phyloP scores from a whole-genome alignment of 306 rosid genomes.

The Trifolium fragiferum region DNA sequence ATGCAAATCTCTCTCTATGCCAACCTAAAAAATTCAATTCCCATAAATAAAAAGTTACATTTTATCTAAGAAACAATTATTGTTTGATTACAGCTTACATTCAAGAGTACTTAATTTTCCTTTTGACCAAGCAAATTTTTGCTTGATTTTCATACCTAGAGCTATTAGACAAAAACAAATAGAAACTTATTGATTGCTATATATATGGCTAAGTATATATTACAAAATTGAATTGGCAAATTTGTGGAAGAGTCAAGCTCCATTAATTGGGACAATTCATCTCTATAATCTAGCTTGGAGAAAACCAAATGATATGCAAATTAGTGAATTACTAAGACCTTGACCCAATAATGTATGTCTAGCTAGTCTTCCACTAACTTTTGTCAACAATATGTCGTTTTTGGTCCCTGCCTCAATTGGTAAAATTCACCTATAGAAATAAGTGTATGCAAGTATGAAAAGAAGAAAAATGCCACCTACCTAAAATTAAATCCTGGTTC shows the following conservation, averaged over 20 bases:
- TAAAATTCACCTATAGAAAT: conserved; percentile 12
- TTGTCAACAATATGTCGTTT: conserved; percentile 41
- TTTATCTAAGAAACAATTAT: conserved; percentile 9
- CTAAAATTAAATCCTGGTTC: conserved; percentile 29
- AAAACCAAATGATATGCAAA: conserved; percentile 32
- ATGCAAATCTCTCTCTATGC: conserved; percentile 6
- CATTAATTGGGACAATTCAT: conserved; percentile 19
- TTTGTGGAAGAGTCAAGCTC: conserved; percentile 32
- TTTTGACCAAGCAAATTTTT: conserved; percentile 39
- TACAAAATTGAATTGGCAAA: conserved; percentile 32
- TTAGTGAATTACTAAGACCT: conserved; percentile 31
- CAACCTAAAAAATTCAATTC: conserved; percentile 21
- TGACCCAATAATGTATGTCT: conserved; percentile 31
- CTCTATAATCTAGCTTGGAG: conserved; percentile 4
- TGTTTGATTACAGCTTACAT: conserved; percentile 19
- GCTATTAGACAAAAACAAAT: conserved; percentile 32
- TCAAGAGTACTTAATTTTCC: conserved; percentile 20
- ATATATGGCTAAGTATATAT: conserved; percentile 13
- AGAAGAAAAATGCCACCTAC: conserved; percentile 23
- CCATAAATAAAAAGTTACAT: conserved; percentile 7
- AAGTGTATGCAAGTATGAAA: conserved; percentile 22
- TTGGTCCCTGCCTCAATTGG: conserved; percentile 18
- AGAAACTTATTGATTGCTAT: conserved; percentile 4
- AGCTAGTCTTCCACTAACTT: conserved; percentile 37
- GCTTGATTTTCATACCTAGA: conserved; percentile 27